A percentile compares a stretch with the other conserved stretches of the same genome.
Conservation (phyloP, 2,329 filamentous ascomycete species). For the Diaporthe caulivora region DNA sequence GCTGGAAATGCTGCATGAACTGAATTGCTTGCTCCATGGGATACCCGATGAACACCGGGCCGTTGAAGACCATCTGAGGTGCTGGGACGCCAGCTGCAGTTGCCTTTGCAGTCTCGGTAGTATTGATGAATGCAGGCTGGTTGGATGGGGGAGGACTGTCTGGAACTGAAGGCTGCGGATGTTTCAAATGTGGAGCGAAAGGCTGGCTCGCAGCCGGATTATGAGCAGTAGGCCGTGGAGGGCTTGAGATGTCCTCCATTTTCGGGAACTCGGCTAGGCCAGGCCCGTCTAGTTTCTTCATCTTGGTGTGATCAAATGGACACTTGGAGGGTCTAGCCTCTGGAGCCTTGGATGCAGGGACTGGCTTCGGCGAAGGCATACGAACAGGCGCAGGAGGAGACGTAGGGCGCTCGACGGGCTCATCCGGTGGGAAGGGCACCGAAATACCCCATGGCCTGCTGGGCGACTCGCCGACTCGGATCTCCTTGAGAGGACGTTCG, state of each 20-base stretch:
- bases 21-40: conserved; percentile 84
- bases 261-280: conserved; percentile 37
- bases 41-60: conserved; percentile 94
- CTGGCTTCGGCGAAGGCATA: conserved; percentile 56
- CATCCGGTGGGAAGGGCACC: conserved; percentile 56
- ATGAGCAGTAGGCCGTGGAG: conserved; percentile 18
- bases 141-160: conserved; percentile 47
- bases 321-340: conserved; percentile 60
- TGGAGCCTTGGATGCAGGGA: conserved; percentile 38
- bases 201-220: conserved; percentile 35
- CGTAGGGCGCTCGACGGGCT: conserved; percentile 66
- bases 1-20: conserved; percentile 74
- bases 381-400: conserved; percentile 70
- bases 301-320: conserved; percentile 61
- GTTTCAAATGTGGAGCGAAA: conserved; percentile 41
- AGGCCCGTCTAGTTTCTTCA: conserved; percentile 39
- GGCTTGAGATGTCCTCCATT: conserved; percentile 39
- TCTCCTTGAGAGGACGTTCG: conserved; percentile 86
- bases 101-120: conserved; percentile 50
- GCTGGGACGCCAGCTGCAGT: conserved; percentile 44
- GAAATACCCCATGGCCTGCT: conserved; percentile 94
- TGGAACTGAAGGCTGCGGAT: conserved; percentile 41
- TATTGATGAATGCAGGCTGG: conserved; percentile 67
- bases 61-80: conserved; percentile 88
- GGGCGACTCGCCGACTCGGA: conserved; percentile 93